These are phyloP conservation scores for Fragaria iinumae DNA, from an alignment of 306 rosid species.

Conservation along the genomic window DNA sequence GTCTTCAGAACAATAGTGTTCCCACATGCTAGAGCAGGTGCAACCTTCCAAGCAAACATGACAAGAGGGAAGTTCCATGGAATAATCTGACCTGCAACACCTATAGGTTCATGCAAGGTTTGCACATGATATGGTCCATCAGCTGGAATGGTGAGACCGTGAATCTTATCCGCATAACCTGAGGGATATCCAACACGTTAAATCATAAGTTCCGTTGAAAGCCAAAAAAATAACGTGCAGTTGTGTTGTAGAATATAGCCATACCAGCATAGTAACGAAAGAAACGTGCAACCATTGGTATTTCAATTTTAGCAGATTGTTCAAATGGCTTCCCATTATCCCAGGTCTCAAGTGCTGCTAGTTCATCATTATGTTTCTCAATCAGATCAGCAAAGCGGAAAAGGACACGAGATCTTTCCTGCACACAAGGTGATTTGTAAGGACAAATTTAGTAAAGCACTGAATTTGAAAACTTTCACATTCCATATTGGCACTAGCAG, in stretches of 20 bases:
- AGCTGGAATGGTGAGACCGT: slow-evolving; percentile 82
- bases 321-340: slow-evolving; percentile 90
- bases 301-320: slow-evolving; percentile 62
- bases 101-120: slow-evolving; percentile 92
- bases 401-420: slow-evolving; percentile 70
- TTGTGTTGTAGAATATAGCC: background rate
- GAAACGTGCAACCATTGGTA: slow-evolving; percentile 66
- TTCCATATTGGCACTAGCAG: background rate
- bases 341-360: slow-evolving; percentile 93
- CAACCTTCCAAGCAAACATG: slow-evolving; percentile 91
- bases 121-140: slow-evolving; percentile 76
- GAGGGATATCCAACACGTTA: slow-evolving; percentile 16
- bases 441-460: background rate
- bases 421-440: slow-evolving; percentile 11
- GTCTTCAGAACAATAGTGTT: slow-evolving; percentile 80
- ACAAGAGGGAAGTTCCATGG: slow-evolving; percentile 98
- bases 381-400: slow-evolving; percentile 79
- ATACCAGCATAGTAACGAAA: slow-evolving; percentile 85
- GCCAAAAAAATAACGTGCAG: background rate
- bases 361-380: slow-evolving; percentile 67
- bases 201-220: background rate
- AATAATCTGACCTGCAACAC: slow-evolving; percentile 93
- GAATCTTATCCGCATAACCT: slow-evolving; percentile 98
- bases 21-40: slow-evolving; percentile 90
- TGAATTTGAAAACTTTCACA: background rate